phyloP scores from a whole-genome alignment of 2,329 filamentous ascomycete species.

The Neonectria hederae region DNA sequence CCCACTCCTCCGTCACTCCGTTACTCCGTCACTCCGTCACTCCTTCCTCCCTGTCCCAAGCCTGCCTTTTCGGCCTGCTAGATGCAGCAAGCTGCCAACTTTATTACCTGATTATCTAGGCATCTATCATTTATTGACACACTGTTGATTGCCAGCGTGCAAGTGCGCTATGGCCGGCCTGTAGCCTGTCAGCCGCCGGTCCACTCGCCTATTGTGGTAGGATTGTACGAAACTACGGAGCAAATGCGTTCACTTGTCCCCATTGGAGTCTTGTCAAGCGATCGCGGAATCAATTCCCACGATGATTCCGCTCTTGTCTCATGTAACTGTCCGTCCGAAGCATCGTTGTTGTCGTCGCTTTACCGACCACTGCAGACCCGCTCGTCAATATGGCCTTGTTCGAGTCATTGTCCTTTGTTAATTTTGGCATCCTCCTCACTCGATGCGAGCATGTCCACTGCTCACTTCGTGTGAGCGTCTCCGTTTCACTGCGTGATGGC shows the following conservation, averaged over 20 bases:
- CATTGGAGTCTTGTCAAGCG: constrained; percentile 1
- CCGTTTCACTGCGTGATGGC: not conserved
- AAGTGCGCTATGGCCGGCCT: not conserved
- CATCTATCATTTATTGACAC: not conserved
- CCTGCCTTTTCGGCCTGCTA: constrained; percentile 7
- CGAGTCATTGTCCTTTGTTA: not conserved
- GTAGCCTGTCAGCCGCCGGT: not conserved
- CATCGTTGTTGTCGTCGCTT: not conserved
- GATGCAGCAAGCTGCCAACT: not conserved
- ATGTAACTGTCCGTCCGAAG: not conserved
- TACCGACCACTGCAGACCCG: not conserved
- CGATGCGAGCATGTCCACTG: not conserved
- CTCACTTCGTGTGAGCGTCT: not conserved
- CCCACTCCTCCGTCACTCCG: constrained; percentile 12
- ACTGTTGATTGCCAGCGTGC: no score
- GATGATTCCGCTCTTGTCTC: not conserved
- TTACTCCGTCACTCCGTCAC: not conserved
- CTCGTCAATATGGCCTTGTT: not conserved
- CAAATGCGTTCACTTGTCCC: not conserved
- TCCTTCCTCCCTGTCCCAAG: constrained; percentile 6
- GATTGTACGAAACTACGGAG: not conserved
- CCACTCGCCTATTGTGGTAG: not conserved
- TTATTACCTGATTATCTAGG: not conserved
- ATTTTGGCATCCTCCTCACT: not conserved
- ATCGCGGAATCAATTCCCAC: not conserved